phyloP scores from a whole-genome alignment of 2,329 filamentous ascomycete species.

The Knufia petricola region DNA sequence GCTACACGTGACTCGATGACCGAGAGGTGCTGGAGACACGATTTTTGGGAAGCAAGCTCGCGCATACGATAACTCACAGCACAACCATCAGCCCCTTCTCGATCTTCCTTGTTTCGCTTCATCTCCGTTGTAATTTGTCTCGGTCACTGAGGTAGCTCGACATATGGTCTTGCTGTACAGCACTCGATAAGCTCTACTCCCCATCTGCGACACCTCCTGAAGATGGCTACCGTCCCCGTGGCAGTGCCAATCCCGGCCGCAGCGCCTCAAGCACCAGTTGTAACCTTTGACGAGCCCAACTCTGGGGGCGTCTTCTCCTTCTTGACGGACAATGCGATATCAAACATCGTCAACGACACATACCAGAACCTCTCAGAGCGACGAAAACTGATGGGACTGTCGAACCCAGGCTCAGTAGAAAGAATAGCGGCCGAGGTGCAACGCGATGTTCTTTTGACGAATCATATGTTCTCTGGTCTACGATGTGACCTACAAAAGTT shows the following conservation, averaged over 20 bases:
- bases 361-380: slow-evolving; percentile 74
- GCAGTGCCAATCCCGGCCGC: too few relatives aligned
- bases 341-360: slow-evolving; percentile 61
- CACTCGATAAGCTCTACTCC: not conserved
- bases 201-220: slow-evolving; percentile 9
- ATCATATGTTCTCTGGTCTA: slow-evolving; percentile 93
- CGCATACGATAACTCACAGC: slow-evolving; percentile 1
- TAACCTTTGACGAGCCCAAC: slow-evolving; percentile 31
- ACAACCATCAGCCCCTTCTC: slow-evolving; percentile 13
- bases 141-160: not conserved
- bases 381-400: slow-evolving; percentile 76
- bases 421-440: slow-evolving; percentile 83
- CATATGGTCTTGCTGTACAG: not conserved
- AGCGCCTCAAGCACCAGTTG: slow-evolving; percentile 15
- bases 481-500: slow-evolving; percentile 94
- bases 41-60: slow-evolving; percentile 6
- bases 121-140: slow-evolving; percentile 3
- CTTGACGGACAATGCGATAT: slow-evolving; percentile 64
- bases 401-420: slow-evolving; percentile 89
- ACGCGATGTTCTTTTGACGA: slow-evolving; percentile 91
- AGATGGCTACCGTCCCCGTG: slow-evolving; percentile 12
- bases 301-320: slow-evolving; percentile 51
- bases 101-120: slow-evolving; percentile 9
- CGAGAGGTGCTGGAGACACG: not conserved
- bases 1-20: slow-evolving; percentile 4